These are phyloP conservation scores for Agroathelia rolfsii DNA, from an alignment of 1,284 basidiomycete genomes.

Conservation along the genomic window DNA sequence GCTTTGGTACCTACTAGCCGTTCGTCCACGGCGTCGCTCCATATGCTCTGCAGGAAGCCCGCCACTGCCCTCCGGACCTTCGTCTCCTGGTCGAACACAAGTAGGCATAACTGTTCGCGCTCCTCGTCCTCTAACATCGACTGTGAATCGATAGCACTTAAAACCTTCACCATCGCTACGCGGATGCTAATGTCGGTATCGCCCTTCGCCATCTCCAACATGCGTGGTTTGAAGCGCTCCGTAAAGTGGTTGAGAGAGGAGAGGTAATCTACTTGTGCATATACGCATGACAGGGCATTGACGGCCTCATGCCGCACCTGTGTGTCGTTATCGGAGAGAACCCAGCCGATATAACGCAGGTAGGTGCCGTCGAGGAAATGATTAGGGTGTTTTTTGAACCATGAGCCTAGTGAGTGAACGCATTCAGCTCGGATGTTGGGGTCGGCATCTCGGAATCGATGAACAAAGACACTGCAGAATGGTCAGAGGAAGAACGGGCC, in stretches of 20 bases:
- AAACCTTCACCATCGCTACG: constrained; percentile 76
- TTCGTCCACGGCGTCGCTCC: constrained; percentile 66
- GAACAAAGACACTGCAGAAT: constrained; percentile 76
- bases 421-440: constrained; percentile 89
- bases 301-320: constrained; percentile 86
- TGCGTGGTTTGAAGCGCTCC: constrained; percentile 81
- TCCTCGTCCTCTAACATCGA: constrained; percentile 85
- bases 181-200: constrained; percentile 83
- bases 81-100: constrained; percentile 83
- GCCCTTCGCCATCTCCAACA: constrained; percentile 87
- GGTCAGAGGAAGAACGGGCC: constrained; percentile 7
- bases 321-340: constrained; percentile 78
- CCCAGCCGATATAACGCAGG: constrained; percentile 92
- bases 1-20: constrained; percentile 35
- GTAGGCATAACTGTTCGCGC: constrained; percentile 68
- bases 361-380: constrained; percentile 83
- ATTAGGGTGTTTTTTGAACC: constrained; percentile 84
- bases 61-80: constrained; percentile 79
- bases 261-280: constrained; percentile 69
- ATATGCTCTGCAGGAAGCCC: constrained; percentile 71
- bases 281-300: constrained; percentile 72
- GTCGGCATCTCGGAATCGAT: constrained; percentile 93
- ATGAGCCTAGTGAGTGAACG: constrained; percentile 81
- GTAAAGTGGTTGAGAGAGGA: constrained; percentile 82
- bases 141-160: constrained; percentile 73